Base-by-base conservation (phyloP, 176 grass and related monocot species). In the Coix lacrymajobi region DNA sequence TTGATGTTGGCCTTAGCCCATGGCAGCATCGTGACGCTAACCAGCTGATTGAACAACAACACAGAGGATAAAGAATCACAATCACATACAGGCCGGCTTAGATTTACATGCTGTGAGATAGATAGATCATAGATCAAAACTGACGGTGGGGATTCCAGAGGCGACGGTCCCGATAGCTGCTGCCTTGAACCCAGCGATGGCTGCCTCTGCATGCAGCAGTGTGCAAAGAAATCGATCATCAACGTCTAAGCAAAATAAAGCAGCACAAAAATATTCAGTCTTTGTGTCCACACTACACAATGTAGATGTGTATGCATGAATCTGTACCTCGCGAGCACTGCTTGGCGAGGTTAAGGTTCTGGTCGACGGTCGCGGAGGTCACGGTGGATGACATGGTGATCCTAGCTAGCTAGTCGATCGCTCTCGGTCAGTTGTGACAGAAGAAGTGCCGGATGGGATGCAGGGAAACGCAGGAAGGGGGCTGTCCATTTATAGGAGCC, bases 331-430 rank as follows among this genome's bases (percentile, higher is more conserved):
- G 77, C 4, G 93, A 92, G 80, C 90, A 96, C 44, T 81, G 88
- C 17, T 91, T 96, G 33, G 90, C 93, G 61, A 91, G 45, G 62
- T 85, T 88, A 14, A 96, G 79, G 75, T 83, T 93, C 67, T 92
- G 90, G 73, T 96, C 93, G 10, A 96, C 70, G 54, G 78, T 76
- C 28, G 88, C 88, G 40, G 69, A 46, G 33, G 30, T 90, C 12
- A 90, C 88, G 8, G 83, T 86, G 61, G 61, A 5, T 7, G 44
- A 29, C 91, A 91, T 92, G 15, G 9, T 75, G 32, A 15, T 22
- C 56, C 12, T 1, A 48, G 3, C 11, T 11, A 24, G 11, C n/a
- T 11, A 25, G 9, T 26, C 24, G n/a, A 24, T 29, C 24, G n/a
- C n/a, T n/a, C n/a, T n/a, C n/a, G n/a, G n/a, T 13, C 58, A 62